phyloP scores from a whole-genome alignment of 129 eudicot species.

The Artemisia annua region DNA sequence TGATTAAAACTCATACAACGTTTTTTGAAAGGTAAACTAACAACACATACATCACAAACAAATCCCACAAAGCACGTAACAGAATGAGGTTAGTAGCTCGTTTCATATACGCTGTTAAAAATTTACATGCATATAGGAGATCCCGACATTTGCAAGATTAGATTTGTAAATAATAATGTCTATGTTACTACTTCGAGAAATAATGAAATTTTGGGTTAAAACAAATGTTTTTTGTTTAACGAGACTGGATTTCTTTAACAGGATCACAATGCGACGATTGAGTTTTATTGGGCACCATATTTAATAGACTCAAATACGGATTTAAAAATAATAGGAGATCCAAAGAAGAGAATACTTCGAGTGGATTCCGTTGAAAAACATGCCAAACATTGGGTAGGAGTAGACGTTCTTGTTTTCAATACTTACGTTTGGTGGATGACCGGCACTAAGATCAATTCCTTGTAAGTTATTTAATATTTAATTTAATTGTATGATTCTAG shows the following conservation, averaged over 20 bases:
- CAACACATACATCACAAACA: too few relatives aligned
- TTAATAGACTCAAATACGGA: slow-evolving; percentile 84
- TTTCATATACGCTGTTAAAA: too few relatives aligned
- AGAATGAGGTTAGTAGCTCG: too few relatives aligned
- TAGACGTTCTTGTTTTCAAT: slow-evolving; percentile 78
- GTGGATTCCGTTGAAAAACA: slow-evolving; percentile 87
- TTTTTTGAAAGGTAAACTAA: too few relatives aligned
- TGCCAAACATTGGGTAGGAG: slow-evolving; percentile 80
- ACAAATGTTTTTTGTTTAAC: background rate
- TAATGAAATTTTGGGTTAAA: background rate
- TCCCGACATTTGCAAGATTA: too few relatives aligned
- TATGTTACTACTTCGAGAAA: too few relatives aligned
- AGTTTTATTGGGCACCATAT: slow-evolving; percentile 97
- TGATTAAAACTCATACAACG: too few relatives aligned
- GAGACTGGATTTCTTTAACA: slow-evolving; percentile 16
- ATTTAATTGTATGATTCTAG: background rate
- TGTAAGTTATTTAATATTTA: slow-evolving; percentile 48
- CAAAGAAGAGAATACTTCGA: slow-evolving; percentile 71
- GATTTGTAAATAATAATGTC: too few relatives aligned
- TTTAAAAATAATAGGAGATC: slow-evolving; percentile 58
- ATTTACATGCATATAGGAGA: too few relatives aligned
- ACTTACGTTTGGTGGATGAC: slow-evolving; percentile 99
- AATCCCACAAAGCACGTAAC: too few relatives aligned
- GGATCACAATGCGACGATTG: slow-evolving; percentile 90
- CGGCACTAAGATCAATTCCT: slow-evolving; percentile 68